phyloP scores from a whole-genome alignment of 2,329 filamentous ascomycete species.

The Trichoderma polysporum region DNA sequence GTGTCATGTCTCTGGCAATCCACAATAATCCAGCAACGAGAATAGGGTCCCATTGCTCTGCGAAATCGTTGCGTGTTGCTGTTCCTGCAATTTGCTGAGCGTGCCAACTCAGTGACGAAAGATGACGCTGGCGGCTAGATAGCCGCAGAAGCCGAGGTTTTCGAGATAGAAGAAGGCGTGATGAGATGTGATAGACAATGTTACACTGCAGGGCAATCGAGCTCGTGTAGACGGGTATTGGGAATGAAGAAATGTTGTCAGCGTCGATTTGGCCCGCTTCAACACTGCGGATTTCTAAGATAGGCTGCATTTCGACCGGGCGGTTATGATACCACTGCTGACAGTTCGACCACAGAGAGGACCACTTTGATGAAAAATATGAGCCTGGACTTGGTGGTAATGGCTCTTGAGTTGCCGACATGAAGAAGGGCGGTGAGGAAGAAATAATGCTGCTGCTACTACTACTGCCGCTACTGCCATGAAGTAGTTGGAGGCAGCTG shows the following conservation, averaged over 20 bases:
- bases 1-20: conserved; percentile 30
- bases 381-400: neutral
- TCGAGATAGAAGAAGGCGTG: conserved; percentile 25
- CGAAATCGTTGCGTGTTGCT: conserved; percentile 31
- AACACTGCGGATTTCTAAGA: conserved; percentile 25
- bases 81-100: conserved; percentile 33
- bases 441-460: neutral
- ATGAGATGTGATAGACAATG: conserved; percentile 25
- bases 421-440: neutral
- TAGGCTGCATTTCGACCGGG: conserved; percentile 22
- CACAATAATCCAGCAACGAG: conserved; percentile 30
- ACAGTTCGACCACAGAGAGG: conserved; percentile 22
- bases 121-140: conserved; percentile 8
- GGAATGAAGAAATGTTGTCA: conserved; percentile 24
- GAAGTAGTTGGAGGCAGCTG: conserved; percentile 16
- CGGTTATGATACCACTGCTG: conserved; percentile 25
- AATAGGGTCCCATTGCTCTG: conserved; percentile 36
- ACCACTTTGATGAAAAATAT: conserved; percentile 19
- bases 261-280: conserved; percentile 25
- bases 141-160: conserved; percentile 27
- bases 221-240: conserved; percentile 26
- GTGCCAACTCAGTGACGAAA: conserved; percentile 30
- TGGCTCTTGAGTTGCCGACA: neutral
- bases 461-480: conserved; percentile 8
- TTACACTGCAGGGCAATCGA: conserved; percentile 27